Base-by-base conservation (phyloP, 2,329 filamentous ascomycete species). In the Massarina eburnea region DNA sequence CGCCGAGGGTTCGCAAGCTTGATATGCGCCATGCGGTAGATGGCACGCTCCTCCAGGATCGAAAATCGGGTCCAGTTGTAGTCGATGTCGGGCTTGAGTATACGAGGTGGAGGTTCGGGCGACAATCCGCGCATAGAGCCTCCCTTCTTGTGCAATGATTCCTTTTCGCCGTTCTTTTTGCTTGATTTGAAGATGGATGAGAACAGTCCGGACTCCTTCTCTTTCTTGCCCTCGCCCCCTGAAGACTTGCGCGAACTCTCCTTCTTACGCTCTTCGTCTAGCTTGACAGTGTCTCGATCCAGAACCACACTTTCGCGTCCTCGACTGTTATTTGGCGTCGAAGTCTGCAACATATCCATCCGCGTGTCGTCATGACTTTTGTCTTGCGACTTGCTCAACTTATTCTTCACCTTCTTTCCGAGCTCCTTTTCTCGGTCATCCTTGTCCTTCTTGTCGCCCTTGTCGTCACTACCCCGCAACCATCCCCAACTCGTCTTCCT, bases 11-110 rank as follows among this genome's bases (percentile, higher is more conserved):
- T 97, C n/a, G 94, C 94, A 50, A 99, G 82, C 72, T 99, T 99
- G 73, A 97, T 95, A 68, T 99, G 94, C 15, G 94, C 94, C 89
- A 99, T 96, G 50, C 94, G 84, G 72, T 99, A 99, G 48, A 99
- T 99, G 17, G 94, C 94, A 48, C 94, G 82, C 74, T 99, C 94
- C 71, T 97, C 92, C 43, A 96, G 77, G 43, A 99, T 92, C 10
- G 91, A 91, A 64, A 97, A 99, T 34, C 94, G 81, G 1, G 91
- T 94, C 89, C 94, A 99, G 58, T 91, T 89, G 71, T 96, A 99
- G 70, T 97, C 92, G 52, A 96, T 80, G 64, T 97, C 92, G 4
- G 94, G 87, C 54, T 84, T 86, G 43, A 95, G 75, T 27, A 85
- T 79, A 40, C 86, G 84, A 52, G 83, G 83, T 1, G 80, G 76